These are phyloP conservation scores for Botryotinia convoluta DNA, from an alignment of 2,329 filamentous ascomycete species.

Conservation along the genomic window DNA sequence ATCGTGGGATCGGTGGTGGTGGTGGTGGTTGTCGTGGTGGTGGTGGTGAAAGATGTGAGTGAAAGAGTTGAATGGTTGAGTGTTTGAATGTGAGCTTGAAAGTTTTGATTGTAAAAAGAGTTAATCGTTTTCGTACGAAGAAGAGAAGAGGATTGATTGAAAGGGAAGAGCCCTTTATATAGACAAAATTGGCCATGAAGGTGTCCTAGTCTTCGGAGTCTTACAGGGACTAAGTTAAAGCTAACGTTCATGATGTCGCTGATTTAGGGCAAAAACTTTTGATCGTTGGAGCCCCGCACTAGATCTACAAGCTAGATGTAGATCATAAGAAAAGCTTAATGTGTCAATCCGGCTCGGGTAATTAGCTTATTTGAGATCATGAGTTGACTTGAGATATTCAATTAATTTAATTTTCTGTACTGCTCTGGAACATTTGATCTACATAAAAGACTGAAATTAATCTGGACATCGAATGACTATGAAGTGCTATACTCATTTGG, in stretches of 20 bases:
- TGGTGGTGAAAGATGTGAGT: neutral
- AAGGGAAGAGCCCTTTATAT: neutral
- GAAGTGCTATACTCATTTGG: accelerated
- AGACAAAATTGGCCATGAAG: neutral
- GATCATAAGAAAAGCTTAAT: neutral
- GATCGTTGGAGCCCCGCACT: neutral
- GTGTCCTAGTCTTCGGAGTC: neutral
- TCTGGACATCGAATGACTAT: neutral
- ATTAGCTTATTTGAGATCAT: neutral
- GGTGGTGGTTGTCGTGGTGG: neutral
- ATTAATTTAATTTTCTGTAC: no score
- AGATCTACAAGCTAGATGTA: neutral
- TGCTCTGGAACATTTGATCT: neutral
- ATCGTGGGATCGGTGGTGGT: neutral
- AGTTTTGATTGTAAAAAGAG: neutral
- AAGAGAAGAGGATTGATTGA: neutral
- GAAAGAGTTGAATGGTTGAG: neutral
- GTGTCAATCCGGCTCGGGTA: neutral
- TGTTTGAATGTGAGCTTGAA: neutral
- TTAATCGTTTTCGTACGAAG: neutral
- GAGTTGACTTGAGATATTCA: neutral
- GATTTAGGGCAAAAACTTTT: neutral
- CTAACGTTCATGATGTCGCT: neutral
- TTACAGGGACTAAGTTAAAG: neutral
- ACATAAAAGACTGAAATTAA: accelerated